Evolutionary conservation across 1,284 basidiomycete genomes (phyloP).

Genomic region (Apiotrichum akiyoshidainum): DNA sequence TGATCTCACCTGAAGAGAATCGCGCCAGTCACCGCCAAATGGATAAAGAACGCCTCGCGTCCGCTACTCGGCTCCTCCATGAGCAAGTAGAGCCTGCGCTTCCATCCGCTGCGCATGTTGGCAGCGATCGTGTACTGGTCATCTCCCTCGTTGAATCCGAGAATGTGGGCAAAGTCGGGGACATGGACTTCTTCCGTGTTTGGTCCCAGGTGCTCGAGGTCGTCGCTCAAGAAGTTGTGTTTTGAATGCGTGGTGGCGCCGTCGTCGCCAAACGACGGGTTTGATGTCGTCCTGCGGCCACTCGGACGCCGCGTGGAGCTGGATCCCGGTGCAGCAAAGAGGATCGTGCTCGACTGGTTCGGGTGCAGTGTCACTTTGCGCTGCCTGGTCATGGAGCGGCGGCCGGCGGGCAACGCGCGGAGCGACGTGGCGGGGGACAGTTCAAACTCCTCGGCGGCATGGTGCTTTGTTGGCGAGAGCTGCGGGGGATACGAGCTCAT

Average conservation of each 20-base stretch:
- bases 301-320: slow-evolving; percentile 5
- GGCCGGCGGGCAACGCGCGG: slow-evolving; percentile 4
- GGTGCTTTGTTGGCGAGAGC: slow-evolving; percentile 1
- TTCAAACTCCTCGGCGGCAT: slow-evolving; percentile 38
- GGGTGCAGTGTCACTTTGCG: slow-evolving; percentile 38
- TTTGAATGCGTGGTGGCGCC: background rate
- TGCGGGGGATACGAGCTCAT: slow-evolving; percentile 23
- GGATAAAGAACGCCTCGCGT: slow-evolving; percentile 49
- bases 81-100: slow-evolving; percentile 48
- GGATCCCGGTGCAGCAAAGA: slow-evolving; percentile 30
- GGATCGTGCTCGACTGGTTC: slow-evolving; percentile 26
- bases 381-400: slow-evolving; percentile 1
- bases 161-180: slow-evolving; percentile 48
- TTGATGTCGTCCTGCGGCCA: slow-evolving; percentile 3
- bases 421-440: slow-evolving; percentile 15
- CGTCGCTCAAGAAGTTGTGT: slow-evolving; percentile 20
- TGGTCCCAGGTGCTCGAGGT: slow-evolving; percentile 9
- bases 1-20: slow-evolving; percentile 49
- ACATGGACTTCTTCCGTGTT: slow-evolving; percentile 41
- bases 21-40: slow-evolving; percentile 45
- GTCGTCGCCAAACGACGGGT: background rate
- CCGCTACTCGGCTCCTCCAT: slow-evolving; percentile 50
- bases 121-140: slow-evolving; percentile 48
- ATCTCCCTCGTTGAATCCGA: slow-evolving; percentile 47
- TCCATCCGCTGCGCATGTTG: slow-evolving; percentile 43